phyloP scores from a whole-genome alignment of 2,329 filamentous ascomycete species.

The Trichoderma sp. region DNA sequence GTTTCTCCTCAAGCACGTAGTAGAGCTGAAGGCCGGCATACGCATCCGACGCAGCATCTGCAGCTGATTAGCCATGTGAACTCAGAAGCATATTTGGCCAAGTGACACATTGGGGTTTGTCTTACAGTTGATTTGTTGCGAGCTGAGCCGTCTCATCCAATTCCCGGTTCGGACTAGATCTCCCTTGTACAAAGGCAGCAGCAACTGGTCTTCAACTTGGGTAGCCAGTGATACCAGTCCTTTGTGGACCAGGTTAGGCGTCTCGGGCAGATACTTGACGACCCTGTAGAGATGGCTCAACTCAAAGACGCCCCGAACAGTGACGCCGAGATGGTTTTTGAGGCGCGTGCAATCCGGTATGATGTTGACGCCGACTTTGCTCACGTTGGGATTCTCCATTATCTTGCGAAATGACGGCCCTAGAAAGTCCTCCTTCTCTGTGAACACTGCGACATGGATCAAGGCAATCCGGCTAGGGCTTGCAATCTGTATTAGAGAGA shows the following conservation, averaged over 20 bases:
- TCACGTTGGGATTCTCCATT: slow-evolving; percentile 66
- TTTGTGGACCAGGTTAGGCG: slow-evolving; percentile 61
- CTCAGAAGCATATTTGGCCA: background rate
- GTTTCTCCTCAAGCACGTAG: slow-evolving; percentile 65
- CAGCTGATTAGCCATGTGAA: background rate
- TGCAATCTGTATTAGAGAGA: slow-evolving; percentile 82
- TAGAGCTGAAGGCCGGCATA: slow-evolving; percentile 78
- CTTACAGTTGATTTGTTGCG: slow-evolving; percentile 69
- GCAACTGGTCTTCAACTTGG: slow-evolving; percentile 69
- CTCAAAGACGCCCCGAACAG: slow-evolving; percentile 70
- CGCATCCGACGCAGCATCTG: slow-evolving; percentile 77
- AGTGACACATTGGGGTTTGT: background rate
- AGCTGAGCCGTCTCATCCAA: slow-evolving; percentile 65
- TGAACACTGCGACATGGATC: slow-evolving; percentile 73
- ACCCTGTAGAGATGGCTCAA: slow-evolving; percentile 79
- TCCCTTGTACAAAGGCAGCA: slow-evolving; percentile 74
- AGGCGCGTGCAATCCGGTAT: slow-evolving; percentile 69
- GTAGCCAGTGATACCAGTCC: slow-evolving; percentile 62
- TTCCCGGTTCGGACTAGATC: slow-evolving; percentile 66
- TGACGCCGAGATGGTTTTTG: slow-evolving; percentile 61
- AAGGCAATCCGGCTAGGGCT: slow-evolving; percentile 73
- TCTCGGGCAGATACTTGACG: slow-evolving; percentile 61
- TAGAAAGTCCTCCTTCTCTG: slow-evolving; percentile 56
- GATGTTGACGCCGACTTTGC: slow-evolving; percentile 77
- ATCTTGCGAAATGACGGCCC: slow-evolving; percentile 68